Evolutionary conservation across 352 stramenopile genomes (phyloP).

Genomic region (Elongisporangium undulatum): DNA sequence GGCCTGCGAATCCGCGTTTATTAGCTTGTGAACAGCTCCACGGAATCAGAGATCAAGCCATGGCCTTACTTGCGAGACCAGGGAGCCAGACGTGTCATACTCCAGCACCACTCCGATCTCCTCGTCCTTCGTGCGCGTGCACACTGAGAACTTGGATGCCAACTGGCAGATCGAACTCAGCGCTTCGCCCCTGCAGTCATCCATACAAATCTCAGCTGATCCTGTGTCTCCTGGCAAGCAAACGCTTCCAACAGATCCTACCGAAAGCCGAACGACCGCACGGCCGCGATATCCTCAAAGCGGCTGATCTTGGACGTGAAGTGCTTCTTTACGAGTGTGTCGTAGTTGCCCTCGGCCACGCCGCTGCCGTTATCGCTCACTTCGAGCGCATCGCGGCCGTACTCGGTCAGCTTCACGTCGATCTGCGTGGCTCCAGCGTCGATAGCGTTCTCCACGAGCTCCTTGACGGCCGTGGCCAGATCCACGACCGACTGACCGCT

Average conservation of each 20-base stretch:
- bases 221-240: neutral
- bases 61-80: conserved; percentile 31
- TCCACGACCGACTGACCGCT: conserved; percentile 95
- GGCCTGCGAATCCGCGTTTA: conserved; percentile 11
- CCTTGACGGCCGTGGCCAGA: conserved; percentile 95
- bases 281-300: conserved; percentile 92
- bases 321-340: conserved; percentile 87
- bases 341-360: conserved; percentile 74
- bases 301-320: conserved; percentile 95
- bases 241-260: conserved; percentile 8
- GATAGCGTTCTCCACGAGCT: conserved; percentile 95
- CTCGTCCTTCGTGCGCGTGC: conserved; percentile 76
- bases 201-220: neutral
- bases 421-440: conserved; percentile 67
- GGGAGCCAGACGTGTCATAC: conserved; percentile 70
- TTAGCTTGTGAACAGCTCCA: neutral
- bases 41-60: neutral
- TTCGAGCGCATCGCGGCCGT: conserved; percentile 91
- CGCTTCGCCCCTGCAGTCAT: conserved; percentile 83
- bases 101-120: conserved; percentile 78
- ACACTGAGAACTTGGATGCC: conserved; percentile 77
- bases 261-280: conserved; percentile 93
- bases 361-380: conserved; percentile 95
- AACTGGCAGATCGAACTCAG: conserved; percentile 95
- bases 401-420: conserved; percentile 90